A percentile compares a stretch with the other conserved stretches of the same genome.
Conservation (phyloP, 495 filamentous ascomycete genomes). For the Chaetomium tenue region DNA sequence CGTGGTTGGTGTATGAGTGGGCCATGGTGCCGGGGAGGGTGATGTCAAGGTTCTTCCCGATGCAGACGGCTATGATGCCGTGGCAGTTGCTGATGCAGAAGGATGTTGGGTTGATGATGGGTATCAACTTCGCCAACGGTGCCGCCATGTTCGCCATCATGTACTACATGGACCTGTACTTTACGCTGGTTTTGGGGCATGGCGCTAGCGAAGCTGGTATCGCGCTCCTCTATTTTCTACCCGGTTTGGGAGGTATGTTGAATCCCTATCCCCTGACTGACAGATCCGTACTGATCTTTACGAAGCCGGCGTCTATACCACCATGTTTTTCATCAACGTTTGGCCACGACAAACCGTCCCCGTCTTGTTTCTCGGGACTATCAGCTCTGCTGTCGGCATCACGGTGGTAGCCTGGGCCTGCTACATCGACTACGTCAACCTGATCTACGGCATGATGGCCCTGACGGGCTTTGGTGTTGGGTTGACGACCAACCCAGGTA, state of each 20-base stretch:
- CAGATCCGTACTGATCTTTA: neutral
- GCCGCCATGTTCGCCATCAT: slow-evolving; percentile 53
- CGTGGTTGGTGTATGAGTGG: slow-evolving; percentile 56
- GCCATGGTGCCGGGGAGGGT: slow-evolving; percentile 49
- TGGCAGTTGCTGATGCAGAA: slow-evolving; percentile 49
- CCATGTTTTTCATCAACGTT: slow-evolving; percentile 55
- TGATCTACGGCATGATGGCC: slow-evolving; percentile 61
- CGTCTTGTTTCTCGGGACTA: slow-evolving; percentile 49
- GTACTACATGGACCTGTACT: slow-evolving; percentile 63
- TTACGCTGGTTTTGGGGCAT: slow-evolving; percentile 52
- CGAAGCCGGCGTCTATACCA: slow-evolving; percentile 51
- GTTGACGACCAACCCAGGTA: slow-evolving; percentile 39
- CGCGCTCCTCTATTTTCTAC: slow-evolving; percentile 49
- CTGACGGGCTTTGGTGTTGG: slow-evolving; percentile 58
- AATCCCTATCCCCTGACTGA: neutral
- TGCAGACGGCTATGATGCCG: slow-evolving; percentile 57
- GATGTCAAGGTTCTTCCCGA: slow-evolving; percentile 45
- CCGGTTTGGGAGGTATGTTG: slow-evolving; percentile 44
- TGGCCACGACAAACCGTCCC: slow-evolving; percentile 57
- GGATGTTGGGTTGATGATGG: slow-evolving; percentile 54
- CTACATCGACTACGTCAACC: slow-evolving; percentile 33
- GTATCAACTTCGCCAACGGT: slow-evolving; percentile 54
- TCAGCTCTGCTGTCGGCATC: slow-evolving; percentile 49
- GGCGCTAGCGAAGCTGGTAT: slow-evolving; percentile 49
- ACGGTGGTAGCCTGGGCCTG: slow-evolving; percentile 51